Conservation (phyloP, 2,329 filamentous ascomycete genomes). For the Beauveria bassiana region DNA sequence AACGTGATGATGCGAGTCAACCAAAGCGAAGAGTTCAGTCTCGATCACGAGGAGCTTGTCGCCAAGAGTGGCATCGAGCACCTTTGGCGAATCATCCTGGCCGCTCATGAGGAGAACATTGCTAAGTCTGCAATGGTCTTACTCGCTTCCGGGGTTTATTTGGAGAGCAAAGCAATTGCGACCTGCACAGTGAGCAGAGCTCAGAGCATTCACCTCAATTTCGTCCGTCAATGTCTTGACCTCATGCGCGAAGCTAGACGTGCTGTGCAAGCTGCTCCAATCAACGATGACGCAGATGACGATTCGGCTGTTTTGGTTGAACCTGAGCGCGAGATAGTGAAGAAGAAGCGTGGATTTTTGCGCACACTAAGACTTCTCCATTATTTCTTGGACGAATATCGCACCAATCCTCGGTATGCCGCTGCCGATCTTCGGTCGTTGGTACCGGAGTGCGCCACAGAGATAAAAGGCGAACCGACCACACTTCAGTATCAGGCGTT, state of each 20-base stretch:
- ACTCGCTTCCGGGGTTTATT: slow-evolving; percentile 64
- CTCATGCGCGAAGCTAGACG: slow-evolving; percentile 56
- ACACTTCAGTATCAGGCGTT: slow-evolving; percentile 70
- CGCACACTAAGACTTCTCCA: slow-evolving; percentile 62
- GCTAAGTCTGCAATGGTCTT: slow-evolving; percentile 61
- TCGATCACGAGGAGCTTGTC: slow-evolving; percentile 45
- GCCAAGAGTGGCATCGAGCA: slow-evolving; percentile 55
- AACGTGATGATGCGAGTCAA: slow-evolving; percentile 40
- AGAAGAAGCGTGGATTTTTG: slow-evolving; percentile 53
- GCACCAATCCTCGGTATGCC: slow-evolving; percentile 51
- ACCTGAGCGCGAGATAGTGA: slow-evolving; percentile 38
- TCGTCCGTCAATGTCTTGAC: slow-evolving; percentile 66
- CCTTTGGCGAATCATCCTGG: slow-evolving; percentile 77
- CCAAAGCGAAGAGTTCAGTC: slow-evolving; percentile 33
- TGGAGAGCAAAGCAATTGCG: slow-evolving; percentile 47
- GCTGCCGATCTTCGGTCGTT: slow-evolving; percentile 48
- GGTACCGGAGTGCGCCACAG: slow-evolving; percentile 42
- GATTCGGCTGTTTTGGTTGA: slow-evolving; percentile 46
- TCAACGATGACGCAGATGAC: slow-evolving; percentile 41
- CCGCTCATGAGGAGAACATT: slow-evolving; percentile 55
- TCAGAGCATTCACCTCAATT: slow-evolving; percentile 54
- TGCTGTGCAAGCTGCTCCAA: background rate
- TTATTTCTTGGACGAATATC: slow-evolving; percentile 59
- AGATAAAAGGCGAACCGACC: slow-evolving; percentile 54
- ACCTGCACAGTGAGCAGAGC: slow-evolving; percentile 42